Conservation (phyloP, 208 protist species). For the Trypanosoma melophagium region DNA sequence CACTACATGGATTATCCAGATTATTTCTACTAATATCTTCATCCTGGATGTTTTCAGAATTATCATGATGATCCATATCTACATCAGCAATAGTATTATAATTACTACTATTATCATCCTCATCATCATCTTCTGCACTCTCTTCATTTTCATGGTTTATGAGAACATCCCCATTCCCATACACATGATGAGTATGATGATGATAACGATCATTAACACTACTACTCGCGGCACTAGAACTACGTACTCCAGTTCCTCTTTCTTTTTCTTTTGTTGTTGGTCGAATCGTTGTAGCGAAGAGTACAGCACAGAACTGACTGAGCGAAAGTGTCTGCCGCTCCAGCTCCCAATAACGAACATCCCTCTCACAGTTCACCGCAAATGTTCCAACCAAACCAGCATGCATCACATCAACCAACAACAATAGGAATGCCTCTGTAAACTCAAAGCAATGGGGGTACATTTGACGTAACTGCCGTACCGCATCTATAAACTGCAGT, state of each 20-base stretch:
- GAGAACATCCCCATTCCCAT: no score
- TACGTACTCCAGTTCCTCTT: not conserved
- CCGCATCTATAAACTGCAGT: slow-evolving; percentile 90
- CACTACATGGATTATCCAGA: not conserved
- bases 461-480: slow-evolving; percentile 80
- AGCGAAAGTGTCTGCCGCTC: slow-evolving; percentile 44
- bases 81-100: no score
- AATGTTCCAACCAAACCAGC: slow-evolving; percentile 54
- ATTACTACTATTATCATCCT: not conserved
- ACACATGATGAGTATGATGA: not conserved
- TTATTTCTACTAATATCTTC: not conserved
- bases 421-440: slow-evolving; percentile 63
- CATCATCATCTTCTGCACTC: not conserved
- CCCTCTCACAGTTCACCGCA: slow-evolving; percentile 47
- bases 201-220: not conserved
- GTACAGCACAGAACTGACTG: slow-evolving; percentile 54
- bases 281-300: slow-evolving; percentile 39
- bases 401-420: slow-evolving; percentile 36
- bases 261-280: not conserved
- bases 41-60: not conserved
- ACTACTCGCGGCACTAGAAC: no score
- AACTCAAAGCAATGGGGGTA: slow-evolving; percentile 87
- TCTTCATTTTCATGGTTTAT: not conserved
- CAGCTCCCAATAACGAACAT: slow-evolving; percentile 33
- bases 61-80: no score